phyloP scores from a whole-genome alignment of 495 filamentous ascomycete species.

The Neurospora sp. region DNA sequence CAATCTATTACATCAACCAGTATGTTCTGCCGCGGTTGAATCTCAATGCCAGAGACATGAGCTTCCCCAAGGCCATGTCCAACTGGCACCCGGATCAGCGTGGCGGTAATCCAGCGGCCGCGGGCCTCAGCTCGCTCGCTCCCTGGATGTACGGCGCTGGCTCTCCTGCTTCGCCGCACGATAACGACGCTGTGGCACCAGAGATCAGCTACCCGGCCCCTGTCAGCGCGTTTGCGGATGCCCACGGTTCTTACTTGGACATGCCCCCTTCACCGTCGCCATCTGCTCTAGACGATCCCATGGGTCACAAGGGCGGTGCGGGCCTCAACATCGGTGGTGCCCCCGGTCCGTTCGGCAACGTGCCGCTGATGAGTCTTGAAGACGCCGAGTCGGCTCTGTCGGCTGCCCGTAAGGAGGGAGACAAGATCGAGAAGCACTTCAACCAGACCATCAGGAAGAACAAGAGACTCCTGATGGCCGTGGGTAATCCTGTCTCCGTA shows the following conservation, averaged over 20 bases:
- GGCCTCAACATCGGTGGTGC: constrained; percentile 1
- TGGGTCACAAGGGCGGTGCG: not conserved
- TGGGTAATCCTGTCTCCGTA: not conserved
- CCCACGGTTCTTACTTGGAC: not conserved
- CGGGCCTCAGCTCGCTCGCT: constrained; percentile 27
- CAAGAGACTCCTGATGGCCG: constrained; percentile 28
- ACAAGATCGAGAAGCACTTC: constrained; percentile 58
- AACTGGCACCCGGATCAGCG: constrained; percentile 10
- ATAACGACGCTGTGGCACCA: constrained; percentile 16
- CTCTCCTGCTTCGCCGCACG: constrained; percentile 8
- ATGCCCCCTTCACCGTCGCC: not conserved
- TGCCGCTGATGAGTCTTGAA: constrained; percentile 43
- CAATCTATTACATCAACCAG: constrained; percentile 57
- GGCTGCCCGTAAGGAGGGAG: constrained; percentile 53
- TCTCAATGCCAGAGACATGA: constrained; percentile 31
- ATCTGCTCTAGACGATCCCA: not conserved
- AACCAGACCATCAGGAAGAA: constrained; percentile 53
- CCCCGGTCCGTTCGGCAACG: constrained; percentile 30
- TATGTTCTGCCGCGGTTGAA: constrained; percentile 47
- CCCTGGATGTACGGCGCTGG: constrained; percentile 33
- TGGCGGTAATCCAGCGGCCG: constrained; percentile 10
- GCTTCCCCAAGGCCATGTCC: constrained; percentile 19
- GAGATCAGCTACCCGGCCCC: constrained; percentile 25
- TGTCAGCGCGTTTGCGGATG: constrained; percentile 11
- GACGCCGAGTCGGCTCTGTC: constrained; percentile 51